Evolutionary conservation across 768 basidiomycete genomes (phyloP).

Genomic region (Tubosaeta sp.): DNA sequence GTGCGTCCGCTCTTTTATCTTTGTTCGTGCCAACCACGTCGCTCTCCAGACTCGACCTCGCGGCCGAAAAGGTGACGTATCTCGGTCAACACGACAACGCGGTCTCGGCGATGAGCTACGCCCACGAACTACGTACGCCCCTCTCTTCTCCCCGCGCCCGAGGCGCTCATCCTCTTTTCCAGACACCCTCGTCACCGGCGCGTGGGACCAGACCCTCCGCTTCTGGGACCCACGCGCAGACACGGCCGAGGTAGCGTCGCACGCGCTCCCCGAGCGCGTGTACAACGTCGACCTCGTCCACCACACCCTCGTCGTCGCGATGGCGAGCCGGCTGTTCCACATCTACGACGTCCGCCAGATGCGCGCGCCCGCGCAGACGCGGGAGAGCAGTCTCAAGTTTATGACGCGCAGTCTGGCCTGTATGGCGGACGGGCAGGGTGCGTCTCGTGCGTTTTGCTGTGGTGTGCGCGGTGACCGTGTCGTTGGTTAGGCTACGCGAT

Average conservation of each 20-base stretch:
- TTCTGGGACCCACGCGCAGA: constrained; percentile 80
- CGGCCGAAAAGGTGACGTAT: constrained; percentile 63
- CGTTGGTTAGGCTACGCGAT: constrained; percentile 59
- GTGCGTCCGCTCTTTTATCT: constrained; percentile 36
- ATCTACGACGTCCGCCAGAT: constrained; percentile 87
- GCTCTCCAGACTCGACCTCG: constrained; percentile 66
- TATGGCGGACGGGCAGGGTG: constrained; percentile 91
- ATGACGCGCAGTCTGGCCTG: constrained; percentile 90
- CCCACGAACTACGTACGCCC: constrained; percentile 58
- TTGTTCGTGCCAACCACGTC: neutral
- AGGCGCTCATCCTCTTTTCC: no score
- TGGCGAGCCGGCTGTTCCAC: constrained; percentile 87
- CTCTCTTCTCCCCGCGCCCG: neutral
- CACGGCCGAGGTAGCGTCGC: constrained; percentile 50
- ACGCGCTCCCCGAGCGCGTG: constrained; percentile 75
- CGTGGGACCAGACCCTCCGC: constrained; percentile 87
- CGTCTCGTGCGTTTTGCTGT: constrained; percentile 8
- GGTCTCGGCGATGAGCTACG: constrained; percentile 73
- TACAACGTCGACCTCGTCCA: constrained; percentile 80
- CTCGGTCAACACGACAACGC: constrained; percentile 81
- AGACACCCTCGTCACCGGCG: constrained; percentile 80
- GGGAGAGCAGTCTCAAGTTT: constrained; percentile 93
- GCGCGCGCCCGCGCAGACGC: constrained; percentile 64
- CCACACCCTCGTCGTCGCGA: constrained; percentile 81
- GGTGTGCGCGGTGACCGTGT: neutral